A percentile compares a stretch with the other conserved stretches of the same genome.
Conservation (phyloP, 805 yeast genomes). For the Saturnispora silvae region DNA sequence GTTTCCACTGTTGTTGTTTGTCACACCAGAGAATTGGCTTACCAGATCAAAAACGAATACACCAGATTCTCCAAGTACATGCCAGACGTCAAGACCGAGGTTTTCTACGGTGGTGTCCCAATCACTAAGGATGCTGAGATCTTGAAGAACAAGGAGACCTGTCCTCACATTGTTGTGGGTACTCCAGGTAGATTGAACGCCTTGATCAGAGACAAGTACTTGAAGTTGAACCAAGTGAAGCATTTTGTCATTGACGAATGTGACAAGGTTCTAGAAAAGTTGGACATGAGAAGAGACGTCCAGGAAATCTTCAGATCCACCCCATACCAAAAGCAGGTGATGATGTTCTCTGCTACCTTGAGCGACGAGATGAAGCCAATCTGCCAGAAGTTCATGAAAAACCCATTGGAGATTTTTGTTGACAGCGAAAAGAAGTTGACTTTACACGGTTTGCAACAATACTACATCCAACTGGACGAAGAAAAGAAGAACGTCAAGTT, state of each 20-base stretch:
- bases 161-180: constrained; percentile 95
- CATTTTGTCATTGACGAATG: constrained; percentile 96
- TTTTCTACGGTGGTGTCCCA: constrained; percentile 93
- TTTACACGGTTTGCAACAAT: constrained; percentile 96
- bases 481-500: constrained; percentile 87
- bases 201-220: constrained; percentile 79
- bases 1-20: constrained; percentile 89
- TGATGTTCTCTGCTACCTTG: constrained; percentile 98
- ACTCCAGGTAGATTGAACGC: constrained; percentile 98
- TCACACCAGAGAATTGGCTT: constrained; percentile 98
- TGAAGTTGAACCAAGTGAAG: constrained; percentile 82
- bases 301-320: constrained; percentile 97
- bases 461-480: constrained; percentile 81
- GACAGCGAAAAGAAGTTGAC: constrained; percentile 97
- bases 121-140: constrained; percentile 76
- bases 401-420: constrained; percentile 92
- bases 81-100: constrained; percentile 96
- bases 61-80: constrained; percentile 95
- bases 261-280: constrained; percentile 84
- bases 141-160: constrained; percentile 82
- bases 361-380: constrained; percentile 91
- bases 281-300: constrained; percentile 95
- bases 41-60: constrained; percentile 95
- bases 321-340: constrained; percentile 96
- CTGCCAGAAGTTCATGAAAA: constrained; percentile 96